Conservation (phyloP, 75 land plant species). For the Pseudotsuga menziesii region DNA sequence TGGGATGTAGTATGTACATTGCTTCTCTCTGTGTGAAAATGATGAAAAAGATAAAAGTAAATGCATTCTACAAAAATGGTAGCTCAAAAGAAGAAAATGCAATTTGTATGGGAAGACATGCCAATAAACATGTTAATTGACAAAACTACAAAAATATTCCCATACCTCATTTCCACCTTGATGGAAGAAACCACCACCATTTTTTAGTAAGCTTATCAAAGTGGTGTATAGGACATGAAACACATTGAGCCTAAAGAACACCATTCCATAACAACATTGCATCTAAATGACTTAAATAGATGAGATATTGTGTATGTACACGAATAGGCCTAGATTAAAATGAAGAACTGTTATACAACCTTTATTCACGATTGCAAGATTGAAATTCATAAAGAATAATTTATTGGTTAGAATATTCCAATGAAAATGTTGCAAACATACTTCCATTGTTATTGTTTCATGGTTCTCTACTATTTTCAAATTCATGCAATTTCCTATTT, state of each 20-base stretch:
- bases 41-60: neutral
- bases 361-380: slow-evolving; percentile 53
- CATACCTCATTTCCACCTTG: slow-evolving; percentile 98
- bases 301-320: slow-evolving; percentile 54
- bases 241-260: slow-evolving; percentile 91
- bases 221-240: slow-evolving; percentile 62
- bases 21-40: too few relatives aligned
- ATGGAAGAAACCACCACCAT: slow-evolving; percentile 99
- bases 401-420: slow-evolving; percentile 55
- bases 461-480: slow-evolving; percentile 81
- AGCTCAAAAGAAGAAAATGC: neutral
- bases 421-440: slow-evolving; percentile 68
- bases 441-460: slow-evolving; percentile 76
- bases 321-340: slow-evolving; percentile 39
- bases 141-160: too few relatives aligned
- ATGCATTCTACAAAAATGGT: neutral
- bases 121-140: too few relatives aligned
- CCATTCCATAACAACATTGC: slow-evolving; percentile 94
- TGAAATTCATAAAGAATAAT: slow-evolving; percentile 80
- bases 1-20: too few relatives aligned
- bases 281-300: slow-evolving; percentile 90
- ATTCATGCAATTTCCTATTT: slow-evolving; percentile 62
- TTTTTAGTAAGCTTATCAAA: slow-evolving; percentile 97
- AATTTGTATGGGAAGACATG: too few relatives aligned
- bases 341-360: slow-evolving; percentile 45